Evolutionary conservation across 495 filamentous ascomycete genomes (phyloP).

Genomic region (Neurospora sp.): DNA sequence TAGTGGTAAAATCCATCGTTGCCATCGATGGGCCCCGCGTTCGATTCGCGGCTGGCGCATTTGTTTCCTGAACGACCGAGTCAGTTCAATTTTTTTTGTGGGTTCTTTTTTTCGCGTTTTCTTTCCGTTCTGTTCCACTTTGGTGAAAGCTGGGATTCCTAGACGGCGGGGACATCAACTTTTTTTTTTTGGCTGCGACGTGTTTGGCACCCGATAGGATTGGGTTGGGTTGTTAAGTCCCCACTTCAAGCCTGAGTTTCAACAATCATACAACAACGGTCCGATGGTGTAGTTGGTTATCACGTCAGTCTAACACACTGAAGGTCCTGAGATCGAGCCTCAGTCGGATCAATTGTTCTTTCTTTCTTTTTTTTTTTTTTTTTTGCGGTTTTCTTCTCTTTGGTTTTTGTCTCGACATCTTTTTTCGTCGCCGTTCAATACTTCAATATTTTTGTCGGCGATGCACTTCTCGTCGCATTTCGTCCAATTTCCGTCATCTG

Average conservation of each 20-base stretch:
- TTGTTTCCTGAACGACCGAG: neutral
- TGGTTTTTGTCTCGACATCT: neutral
- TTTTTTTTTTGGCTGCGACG: too few species aligned
- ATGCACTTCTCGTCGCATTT: too few species aligned
- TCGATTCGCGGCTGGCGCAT: slow-evolving; percentile 41
- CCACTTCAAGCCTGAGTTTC: neutral
- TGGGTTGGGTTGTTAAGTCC: neutral
- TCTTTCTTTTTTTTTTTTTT: neutral
- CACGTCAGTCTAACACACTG: neutral
- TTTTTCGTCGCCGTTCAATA: neutral
- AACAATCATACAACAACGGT: neutral
- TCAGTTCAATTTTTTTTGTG: neutral
- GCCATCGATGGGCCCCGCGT: slow-evolving; percentile 44
- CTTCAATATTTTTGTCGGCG: neutral
- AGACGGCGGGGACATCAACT: too few species aligned
- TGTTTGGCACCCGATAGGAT: too few species aligned
- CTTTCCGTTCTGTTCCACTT: neutral
- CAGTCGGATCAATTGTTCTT: slow-evolving; percentile 12
- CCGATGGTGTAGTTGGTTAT: neutral
- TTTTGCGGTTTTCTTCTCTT: neutral
- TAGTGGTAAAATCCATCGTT: slow-evolving; percentile 47
- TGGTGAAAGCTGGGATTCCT: too few species aligned
- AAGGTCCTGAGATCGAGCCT: neutral
- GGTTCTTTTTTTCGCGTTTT: neutral
- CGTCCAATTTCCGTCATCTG: too few species aligned